Base-by-base conservation (phyloP, 495 filamentous ascomycete genomes). In the Letharia lupina region DNA sequence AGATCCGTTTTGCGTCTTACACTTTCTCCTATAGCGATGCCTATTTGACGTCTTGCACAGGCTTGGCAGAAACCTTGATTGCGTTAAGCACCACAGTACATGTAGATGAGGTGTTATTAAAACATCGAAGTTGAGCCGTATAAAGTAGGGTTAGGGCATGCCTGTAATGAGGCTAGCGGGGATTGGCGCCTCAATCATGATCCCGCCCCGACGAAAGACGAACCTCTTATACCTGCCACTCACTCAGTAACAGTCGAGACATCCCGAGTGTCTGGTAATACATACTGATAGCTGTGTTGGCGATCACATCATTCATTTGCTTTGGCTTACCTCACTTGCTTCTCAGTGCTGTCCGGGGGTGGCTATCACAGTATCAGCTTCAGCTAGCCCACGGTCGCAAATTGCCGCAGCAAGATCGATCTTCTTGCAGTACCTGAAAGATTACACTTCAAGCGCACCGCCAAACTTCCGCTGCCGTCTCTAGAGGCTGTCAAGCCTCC, bases 201-300 rank as follows among this genome's bases (percentile, higher is more conserved):
- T 28, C 23, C 23, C 23, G 23, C 45, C 23, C 61, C 61, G 63
- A 65, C 63, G 28, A 44, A 65, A 65, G 39, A 52, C 62, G 58
- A 65, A 65, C 37, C 37, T 63, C 67, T 69, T 65, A 28, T 28
- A 63, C 64, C 63, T 66, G 64, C 67, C 63, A 69, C 64, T 69
- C 60, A 28, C 23, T 28, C 37, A 61, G 60, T 60, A 54, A 66
- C 54, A 52, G 35, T 60, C 67, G 45, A 65, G 52, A 45, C 42
- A 59, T 18, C 62, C n/a, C 35, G 47, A 48, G 45, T 33, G 44
- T 37, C 39, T 42, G 4, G 63, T 33, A 60, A 11, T 2, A 50
- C 33, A 59, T 37, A 45, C 37, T 58, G 31, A 33, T 33, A 57
- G 31, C 20, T 37, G 31, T 57, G 63, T 59, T 18, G 63, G 44